phyloP scores from a whole-genome alignment of 2,329 filamentous ascomycete species.

The Colletotrichum lini region DNA sequence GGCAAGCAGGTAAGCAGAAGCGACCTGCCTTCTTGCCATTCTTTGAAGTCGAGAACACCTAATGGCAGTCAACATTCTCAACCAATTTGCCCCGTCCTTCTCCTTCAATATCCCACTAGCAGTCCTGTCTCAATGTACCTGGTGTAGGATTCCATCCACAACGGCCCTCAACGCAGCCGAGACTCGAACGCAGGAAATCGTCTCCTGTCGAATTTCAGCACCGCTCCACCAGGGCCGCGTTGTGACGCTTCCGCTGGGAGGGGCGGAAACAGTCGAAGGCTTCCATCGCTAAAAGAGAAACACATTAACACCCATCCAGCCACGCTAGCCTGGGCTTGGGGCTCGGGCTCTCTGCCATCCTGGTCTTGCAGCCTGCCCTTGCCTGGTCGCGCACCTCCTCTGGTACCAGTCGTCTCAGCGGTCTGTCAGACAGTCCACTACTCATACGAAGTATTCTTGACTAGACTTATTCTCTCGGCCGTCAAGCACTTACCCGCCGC shows the following conservation, averaged over 20 bases:
- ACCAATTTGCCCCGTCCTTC: not conserved
- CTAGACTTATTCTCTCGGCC: not conserved
- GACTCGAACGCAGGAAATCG: not conserved
- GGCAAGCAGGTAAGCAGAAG: no score
- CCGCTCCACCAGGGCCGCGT: slow-evolving; percentile 1
- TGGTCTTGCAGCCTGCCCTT: slow-evolving; percentile 4
- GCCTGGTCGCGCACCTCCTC: slow-evolving; percentile 4
- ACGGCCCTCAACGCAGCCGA: not conserved
- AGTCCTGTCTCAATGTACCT: not conserved
- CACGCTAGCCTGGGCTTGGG: slow-evolving; percentile 23
- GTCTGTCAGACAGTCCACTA: no score
- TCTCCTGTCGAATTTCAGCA: not conserved
- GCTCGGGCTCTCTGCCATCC: slow-evolving; percentile 5
- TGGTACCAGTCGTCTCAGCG: no score
- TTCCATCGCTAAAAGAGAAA: slow-evolving; percentile 42
- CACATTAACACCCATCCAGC: slow-evolving; percentile 21
- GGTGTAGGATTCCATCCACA: not conserved
- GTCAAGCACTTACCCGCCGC: slow-evolving; percentile 9
- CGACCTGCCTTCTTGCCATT: no score
- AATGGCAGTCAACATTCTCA: no score
- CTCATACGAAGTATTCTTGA: no score
- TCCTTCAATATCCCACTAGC: not conserved
- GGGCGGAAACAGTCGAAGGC: slow-evolving; percentile 40
- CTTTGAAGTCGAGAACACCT: no score
- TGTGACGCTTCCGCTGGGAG: slow-evolving; percentile 32